A percentile compares a stretch with the other conserved stretches of the same genome.
Conservation (phyloP, 805 yeast genomes). For the Saccharomycopsis fodiens region DNA sequence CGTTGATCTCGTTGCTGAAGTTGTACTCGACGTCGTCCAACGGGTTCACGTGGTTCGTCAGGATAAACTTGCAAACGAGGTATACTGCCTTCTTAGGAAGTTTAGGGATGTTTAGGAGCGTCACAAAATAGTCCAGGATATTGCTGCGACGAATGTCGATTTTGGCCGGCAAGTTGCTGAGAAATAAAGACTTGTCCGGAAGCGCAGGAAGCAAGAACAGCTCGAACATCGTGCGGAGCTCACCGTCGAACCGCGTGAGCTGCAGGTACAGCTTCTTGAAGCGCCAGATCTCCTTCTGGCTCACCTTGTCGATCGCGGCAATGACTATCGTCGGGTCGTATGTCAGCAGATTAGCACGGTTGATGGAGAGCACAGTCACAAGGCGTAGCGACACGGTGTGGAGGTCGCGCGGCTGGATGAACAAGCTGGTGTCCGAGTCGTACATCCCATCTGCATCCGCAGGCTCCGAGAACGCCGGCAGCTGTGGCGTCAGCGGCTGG, state of each 20-base stretch:
- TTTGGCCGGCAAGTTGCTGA: slow-evolving; percentile 51
- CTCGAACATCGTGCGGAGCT: slow-evolving; percentile 40
- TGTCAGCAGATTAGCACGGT: slow-evolving; percentile 33
- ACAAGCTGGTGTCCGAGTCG: slow-evolving; percentile 39
- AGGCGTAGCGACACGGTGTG: slow-evolving; percentile 42
- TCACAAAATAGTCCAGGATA: slow-evolving; percentile 52
- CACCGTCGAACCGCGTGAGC: slow-evolving; percentile 53
- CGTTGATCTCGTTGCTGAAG: slow-evolving; percentile 23
- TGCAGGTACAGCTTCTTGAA: slow-evolving; percentile 57
- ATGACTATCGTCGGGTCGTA: slow-evolving; percentile 59
- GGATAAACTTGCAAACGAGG: slow-evolving; percentile 55
- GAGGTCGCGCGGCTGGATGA: slow-evolving; percentile 54
- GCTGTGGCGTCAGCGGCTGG: slow-evolving; percentile 14
- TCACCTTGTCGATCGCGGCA: slow-evolving; percentile 52
- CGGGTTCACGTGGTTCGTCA: slow-evolving; percentile 58
- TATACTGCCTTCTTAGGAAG: slow-evolving; percentile 46
- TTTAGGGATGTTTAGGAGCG: slow-evolving; percentile 43
- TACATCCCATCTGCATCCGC: not conserved
- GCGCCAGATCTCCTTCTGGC: slow-evolving; percentile 66
- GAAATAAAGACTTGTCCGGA: slow-evolving; percentile 57
- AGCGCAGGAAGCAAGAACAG: slow-evolving; percentile 43
- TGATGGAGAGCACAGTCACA: slow-evolving; percentile 38
- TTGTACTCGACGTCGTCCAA: slow-evolving; percentile 40
- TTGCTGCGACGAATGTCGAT: slow-evolving; percentile 53
- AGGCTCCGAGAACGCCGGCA: slow-evolving; percentile 1